Conservation (phyloP, 805 yeast species). For the Ogataea pignaliae region DNA sequence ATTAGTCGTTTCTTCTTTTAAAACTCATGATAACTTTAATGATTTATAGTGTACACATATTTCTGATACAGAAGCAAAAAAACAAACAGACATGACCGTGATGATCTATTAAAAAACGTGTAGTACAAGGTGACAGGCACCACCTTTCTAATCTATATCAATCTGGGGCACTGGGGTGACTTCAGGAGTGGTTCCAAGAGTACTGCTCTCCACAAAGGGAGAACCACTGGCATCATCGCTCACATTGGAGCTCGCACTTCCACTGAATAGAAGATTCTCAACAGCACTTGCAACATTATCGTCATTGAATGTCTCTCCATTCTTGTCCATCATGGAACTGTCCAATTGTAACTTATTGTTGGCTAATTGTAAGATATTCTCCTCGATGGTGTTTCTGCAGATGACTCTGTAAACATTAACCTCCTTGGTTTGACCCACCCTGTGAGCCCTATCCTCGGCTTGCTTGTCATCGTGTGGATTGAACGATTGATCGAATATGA, state of each 20-base stretch:
- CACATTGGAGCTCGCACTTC: background rate
- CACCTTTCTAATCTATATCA: background rate
- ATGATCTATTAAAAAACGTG: no score
- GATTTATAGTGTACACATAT: background rate
- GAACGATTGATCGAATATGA: slow-evolving; percentile 89
- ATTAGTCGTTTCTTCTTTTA: background rate
- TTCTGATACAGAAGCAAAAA: background rate
- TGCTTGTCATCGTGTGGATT: slow-evolving; percentile 98
- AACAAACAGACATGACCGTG: background rate
- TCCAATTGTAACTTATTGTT: slow-evolving; percentile 89
- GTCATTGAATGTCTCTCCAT: slow-evolving; percentile 39
- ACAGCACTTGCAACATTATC: slow-evolving; percentile 50
- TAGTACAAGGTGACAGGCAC: no score
- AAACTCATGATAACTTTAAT: background rate
- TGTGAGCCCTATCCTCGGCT: slow-evolving; percentile 97
- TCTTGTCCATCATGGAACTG: slow-evolving; percentile 43
- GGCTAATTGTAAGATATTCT: slow-evolving; percentile 80
- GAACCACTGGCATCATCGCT: background rate
- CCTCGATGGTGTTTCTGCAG: slow-evolving; percentile 76
- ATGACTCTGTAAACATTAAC: slow-evolving; percentile 78
- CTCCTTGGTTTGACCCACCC: slow-evolving; percentile 83
- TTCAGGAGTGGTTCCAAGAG: no score
- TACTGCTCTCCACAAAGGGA: no score
- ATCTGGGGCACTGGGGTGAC: no score
- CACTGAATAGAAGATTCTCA: slow-evolving; percentile 41